A percentile compares a stretch with the other conserved stretches of the same genome.
These are phyloP conservation scores for Dictyostelium brefeldianum DNA, from an alignment of 78 protist genomes.

Conservation along the genomic window DNA sequence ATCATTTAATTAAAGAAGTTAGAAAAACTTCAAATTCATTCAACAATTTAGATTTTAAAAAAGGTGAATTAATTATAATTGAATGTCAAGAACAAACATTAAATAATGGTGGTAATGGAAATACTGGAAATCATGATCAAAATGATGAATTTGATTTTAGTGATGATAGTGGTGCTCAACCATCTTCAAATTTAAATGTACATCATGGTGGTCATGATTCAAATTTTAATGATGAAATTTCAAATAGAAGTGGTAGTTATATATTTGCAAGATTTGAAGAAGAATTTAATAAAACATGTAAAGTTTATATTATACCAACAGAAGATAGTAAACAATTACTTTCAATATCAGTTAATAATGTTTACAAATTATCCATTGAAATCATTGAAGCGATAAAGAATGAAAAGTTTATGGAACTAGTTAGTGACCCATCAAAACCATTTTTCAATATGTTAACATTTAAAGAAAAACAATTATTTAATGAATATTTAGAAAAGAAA, in stretches of 20 bases:
- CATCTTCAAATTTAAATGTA: too few relatives aligned
- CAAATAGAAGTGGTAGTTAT: conserved; percentile 9
- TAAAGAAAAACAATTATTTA: conserved; percentile 17
- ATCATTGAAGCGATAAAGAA: conserved; percentile 22
- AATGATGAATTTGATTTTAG: conserved; percentile 1
- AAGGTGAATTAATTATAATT: conserved; percentile 62
- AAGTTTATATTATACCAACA: conserved; percentile 51
- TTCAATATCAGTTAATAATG: conserved; percentile 18
- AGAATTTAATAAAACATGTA: conserved; percentile 63
- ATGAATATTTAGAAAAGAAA: conserved; percentile 27
- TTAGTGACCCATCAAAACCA: conserved; percentile 57
- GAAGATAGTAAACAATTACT: conserved; percentile 37
- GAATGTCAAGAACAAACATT: conserved; percentile 1
- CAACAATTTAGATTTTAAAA: conserved; percentile 52
- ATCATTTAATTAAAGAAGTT: conserved; percentile 45
- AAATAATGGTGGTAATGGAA: background rate
- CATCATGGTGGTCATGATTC: background rate
- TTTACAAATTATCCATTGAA: conserved; percentile 60
- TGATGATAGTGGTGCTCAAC: too few relatives aligned
- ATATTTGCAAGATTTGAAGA: conserved; percentile 75
- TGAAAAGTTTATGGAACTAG: conserved; percentile 38
- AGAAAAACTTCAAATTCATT: conserved; percentile 32
- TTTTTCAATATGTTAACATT: conserved; percentile 37
- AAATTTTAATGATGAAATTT: background rate
- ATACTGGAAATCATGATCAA: background rate